Evolutionary conservation across 768 basidiomycete species (phyloP), one percentile per base, ranked within the genome.

Genomic region (Trametes elegans): DNA sequence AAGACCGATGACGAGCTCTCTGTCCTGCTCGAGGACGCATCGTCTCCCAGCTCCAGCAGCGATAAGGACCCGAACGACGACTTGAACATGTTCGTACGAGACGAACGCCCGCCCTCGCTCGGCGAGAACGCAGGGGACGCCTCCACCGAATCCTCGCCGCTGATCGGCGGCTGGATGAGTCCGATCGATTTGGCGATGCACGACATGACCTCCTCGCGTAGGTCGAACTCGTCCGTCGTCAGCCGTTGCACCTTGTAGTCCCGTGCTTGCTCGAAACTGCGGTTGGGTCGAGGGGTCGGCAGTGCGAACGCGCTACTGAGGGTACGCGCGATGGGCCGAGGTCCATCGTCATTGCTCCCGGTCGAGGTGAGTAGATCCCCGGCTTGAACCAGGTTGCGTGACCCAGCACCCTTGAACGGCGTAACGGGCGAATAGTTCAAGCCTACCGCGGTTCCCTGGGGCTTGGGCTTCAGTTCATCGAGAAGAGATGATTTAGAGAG

Each of bases 141-240:
- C 58, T 87, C 85, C 2, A 79, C 70, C 2, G 87, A 88, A 32
- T 83, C 84, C 41, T 73, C 76, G 36, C 80, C 84, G 51, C 85
- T 88, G 18, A 90, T 70, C 3, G 93, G 85, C 3, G 94, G 90
- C 60, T 97, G 95, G 21, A 92, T 74, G 11, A 99, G 78, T 3
- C 97, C 97, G 54, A 99, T 98, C 2, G 93, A 96, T 69, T 96
- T 95, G 1, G 96, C 94, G 57, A 99, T 95, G 69, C 93, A 96
- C 0, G 90, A 88, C 93, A 98, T 94, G 28, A 99, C 95, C 62
- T 92, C 94, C 62, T 94, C 92, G 31, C 92, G 83, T n/a, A 98
- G 81, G 68, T 98, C 93, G 62, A 98, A 95, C 19, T 95, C 92
- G 23, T 87, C 88, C 7, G 73, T 74, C 28, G 77, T 69, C 49